Evolutionary conservation across 768 basidiomycete species (phyloP).

Genomic region (Amanita rimosa): DNA sequence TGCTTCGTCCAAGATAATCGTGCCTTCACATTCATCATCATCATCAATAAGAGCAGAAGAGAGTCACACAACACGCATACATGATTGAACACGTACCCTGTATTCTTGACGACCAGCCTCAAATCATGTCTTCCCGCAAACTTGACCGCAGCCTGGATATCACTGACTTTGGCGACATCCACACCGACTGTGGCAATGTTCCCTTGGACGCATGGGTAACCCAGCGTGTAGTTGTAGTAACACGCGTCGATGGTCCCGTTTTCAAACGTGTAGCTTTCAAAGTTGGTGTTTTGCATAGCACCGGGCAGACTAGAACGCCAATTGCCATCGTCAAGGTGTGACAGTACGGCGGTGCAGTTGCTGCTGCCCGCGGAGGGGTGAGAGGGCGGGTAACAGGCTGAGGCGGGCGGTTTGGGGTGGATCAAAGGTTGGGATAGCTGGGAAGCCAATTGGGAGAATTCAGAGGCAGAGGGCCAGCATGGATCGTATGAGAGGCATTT

Average conservation of each 20-base stretch:
- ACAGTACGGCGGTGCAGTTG: slow-evolving; percentile 23
- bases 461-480: slow-evolving; percentile 30
- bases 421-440: slow-evolving; percentile 34
- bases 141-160: slow-evolving; percentile 21
- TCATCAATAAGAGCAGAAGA: too few species aligned
- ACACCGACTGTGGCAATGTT: slow-evolving; percentile 29
- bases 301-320: slow-evolving; percentile 33
- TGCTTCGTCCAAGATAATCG: slow-evolving; percentile 33
- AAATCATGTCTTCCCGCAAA: slow-evolving; percentile 18
- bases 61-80: too few species aligned
- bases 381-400: slow-evolving; percentile 26
- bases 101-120: slow-evolving; percentile 20
- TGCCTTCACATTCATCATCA: slow-evolving; percentile 19
- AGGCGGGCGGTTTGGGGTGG: slow-evolving; percentile 26
- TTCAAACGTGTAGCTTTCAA: slow-evolving; percentile 19
- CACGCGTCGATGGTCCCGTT: slow-evolving; percentile 41
- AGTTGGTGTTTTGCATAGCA: slow-evolving; percentile 23
- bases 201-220: slow-evolving; percentile 31
- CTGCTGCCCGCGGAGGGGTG: slow-evolving; percentile 23
- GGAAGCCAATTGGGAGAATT: slow-evolving; percentile 20
- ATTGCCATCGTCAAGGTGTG: slow-evolving; percentile 18
- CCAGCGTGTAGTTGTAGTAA: slow-evolving; percentile 32
- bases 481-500: slow-evolving; percentile 27
- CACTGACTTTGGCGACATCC: slow-evolving; percentile 23
- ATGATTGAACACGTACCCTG: not conserved